These are phyloP conservation scores for Penicillium griseofulvum DNA, from an alignment of 2,329 filamentous ascomycete genomes.

Conservation along the genomic window DNA sequence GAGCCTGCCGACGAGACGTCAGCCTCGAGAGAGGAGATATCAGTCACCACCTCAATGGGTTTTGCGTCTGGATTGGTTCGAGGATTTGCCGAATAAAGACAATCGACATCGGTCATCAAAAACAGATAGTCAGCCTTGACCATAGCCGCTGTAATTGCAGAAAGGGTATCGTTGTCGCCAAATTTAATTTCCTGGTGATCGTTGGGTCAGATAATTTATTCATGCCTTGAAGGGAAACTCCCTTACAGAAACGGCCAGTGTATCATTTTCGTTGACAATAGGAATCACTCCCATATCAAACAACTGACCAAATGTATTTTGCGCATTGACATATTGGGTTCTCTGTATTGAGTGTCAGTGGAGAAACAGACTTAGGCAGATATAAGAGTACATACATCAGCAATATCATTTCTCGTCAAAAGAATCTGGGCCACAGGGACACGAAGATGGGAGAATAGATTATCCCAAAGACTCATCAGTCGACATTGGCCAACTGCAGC, in stretches of 20 bases:
- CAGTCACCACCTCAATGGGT: slow-evolving; percentile 87
- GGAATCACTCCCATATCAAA: slow-evolving; percentile 94
- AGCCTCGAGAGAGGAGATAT: slow-evolving; percentile 76
- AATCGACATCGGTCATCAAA: slow-evolving; percentile 98
- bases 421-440: slow-evolving; percentile 95
- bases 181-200: slow-evolving; percentile 81
- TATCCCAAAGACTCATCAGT: slow-evolving; percentile 93
- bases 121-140: slow-evolving; percentile 95
- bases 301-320: slow-evolving; percentile 88
- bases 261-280: slow-evolving; percentile 99
- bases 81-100: slow-evolving; percentile 94
- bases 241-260: slow-evolving; percentile 74
- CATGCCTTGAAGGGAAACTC: not conserved
- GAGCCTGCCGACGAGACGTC: slow-evolving; percentile 92
- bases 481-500: slow-evolving; percentile 95
- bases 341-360: slow-evolving; percentile 51
- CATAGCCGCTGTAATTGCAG: slow-evolving; percentile 95
- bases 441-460: slow-evolving; percentile 78
- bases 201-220: not conserved
- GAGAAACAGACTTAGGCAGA: not conserved
- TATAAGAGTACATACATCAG: slow-evolving; percentile 62
- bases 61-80: slow-evolving; percentile 78
- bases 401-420: slow-evolving; percentile 92
- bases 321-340: slow-evolving; percentile 92
- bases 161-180: slow-evolving; percentile 96